Evolutionary conservation across 352 stramenopile genomes (phyloP).

Genomic region (Globisporangium polare): DNA sequence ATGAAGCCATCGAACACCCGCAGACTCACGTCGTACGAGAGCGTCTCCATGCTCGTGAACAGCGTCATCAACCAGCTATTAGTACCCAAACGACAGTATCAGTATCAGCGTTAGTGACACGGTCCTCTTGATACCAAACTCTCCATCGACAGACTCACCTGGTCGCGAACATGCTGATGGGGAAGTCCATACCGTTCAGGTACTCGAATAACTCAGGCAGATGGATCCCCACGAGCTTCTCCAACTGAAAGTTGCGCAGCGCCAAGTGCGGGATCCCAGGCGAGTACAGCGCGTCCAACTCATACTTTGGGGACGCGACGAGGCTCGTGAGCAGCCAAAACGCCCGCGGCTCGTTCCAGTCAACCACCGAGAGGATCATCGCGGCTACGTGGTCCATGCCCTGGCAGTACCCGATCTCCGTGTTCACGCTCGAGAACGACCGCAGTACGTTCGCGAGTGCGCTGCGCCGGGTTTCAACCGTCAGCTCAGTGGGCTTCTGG

Average conservation of each 20-base stretch:
- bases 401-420: constrained; percentile 71
- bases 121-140: neutral
- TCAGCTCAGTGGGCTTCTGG: constrained; percentile 3
- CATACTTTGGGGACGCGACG: constrained; percentile 45
- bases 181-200: constrained; percentile 56
- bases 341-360: constrained; percentile 59
- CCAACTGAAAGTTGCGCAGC: constrained; percentile 68
- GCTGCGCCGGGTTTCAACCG: constrained; percentile 28
- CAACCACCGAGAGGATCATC: constrained; percentile 54
- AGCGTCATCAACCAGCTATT: constrained; percentile 81
- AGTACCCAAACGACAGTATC: neutral
- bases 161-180: constrained; percentile 63
- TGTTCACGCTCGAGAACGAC: constrained; percentile 62
- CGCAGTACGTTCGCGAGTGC: constrained; percentile 58
- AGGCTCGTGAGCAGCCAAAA: constrained; percentile 73
- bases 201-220: constrained; percentile 40
- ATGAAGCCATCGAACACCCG: constrained; percentile 64
- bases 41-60: constrained; percentile 70
- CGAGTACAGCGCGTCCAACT: constrained; percentile 57
- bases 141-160: constrained; percentile 25
- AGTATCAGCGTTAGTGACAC: too few species aligned
- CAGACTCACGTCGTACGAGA: constrained; percentile 56
- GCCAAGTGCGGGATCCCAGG: constrained; percentile 54
- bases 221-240: constrained; percentile 39
- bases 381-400: constrained; percentile 71